Base-by-base conservation (phyloP, 495 filamentous ascomycete genomes). In the Lichenothelia convexa region DNA sequence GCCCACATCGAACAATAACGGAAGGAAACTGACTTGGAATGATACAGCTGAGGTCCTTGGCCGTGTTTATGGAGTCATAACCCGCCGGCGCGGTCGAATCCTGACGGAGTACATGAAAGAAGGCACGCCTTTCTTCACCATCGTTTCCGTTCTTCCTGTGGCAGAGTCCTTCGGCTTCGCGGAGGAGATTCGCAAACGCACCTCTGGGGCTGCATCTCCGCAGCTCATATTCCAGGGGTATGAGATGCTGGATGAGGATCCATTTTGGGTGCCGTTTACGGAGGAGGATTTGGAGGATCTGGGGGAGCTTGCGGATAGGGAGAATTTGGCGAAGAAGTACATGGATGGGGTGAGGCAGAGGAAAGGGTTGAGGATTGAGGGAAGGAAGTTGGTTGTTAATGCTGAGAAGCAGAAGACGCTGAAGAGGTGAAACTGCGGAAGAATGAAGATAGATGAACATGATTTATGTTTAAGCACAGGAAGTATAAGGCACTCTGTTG, bases 391-490 rank as follows among this genome's bases (percentile, higher is more conserved):
- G 53, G 80, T 93, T 46, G 71, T 64, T 41, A 68, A 84, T 70
- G 89, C 86, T 17, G 83, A 93, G 72, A 95, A 95, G 72, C 89
- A 95, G 68, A 95, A 93, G 78, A 95, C 83, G 18, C 53, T 97
- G 58, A 97, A 97, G 74, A 70, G 82, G 63, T 95, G 41, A 34
- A 32, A n/a, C n/a, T n/a, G n/a, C n/a, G n/a, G n/a, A n/a, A n/a
- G n/a, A n/a, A n/a, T n/a, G n/a, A n/a, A n/a, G n/a, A n/a, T n/a
- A n/a, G n/a, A n/a, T n/a, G n/a, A n/a, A n/a, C n/a, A n/a, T n/a
- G n/a, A n/a, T n/a, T n/a, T n/a, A n/a, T n/a, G n/a, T n/a, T n/a
- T n/a, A n/a, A n/a, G n/a, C n/a, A n/a, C n/a, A n/a, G n/a, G n/a
- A n/a, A n/a, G n/a, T n/a, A n/a, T n/a, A n/a, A n/a, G n/a, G n/a